Evolutionary conservation across 1,139 yeast species (phyloP), one percentile per base, ranked within the genome.

Genomic region (Saccharomyces hybrid): DNA sequence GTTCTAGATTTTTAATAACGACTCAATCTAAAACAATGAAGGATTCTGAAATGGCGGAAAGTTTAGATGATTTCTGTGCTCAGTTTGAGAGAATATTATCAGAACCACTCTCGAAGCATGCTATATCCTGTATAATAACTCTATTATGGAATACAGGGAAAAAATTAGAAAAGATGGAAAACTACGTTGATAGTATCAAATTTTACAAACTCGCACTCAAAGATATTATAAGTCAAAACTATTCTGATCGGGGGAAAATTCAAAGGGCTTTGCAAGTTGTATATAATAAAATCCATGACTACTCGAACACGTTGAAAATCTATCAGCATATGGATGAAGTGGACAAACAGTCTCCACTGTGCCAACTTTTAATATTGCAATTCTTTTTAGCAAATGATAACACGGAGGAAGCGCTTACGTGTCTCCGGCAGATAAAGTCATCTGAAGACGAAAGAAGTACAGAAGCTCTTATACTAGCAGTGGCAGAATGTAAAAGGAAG

Each of bases 61-160:
- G 58, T 34, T 50, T 65, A 30, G 50, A 50, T 32, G 55, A 56
- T 5, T 61, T 60, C 41, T 52, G 54, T 27, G 41, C 41, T 3
- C 52, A 52, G 23, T 31, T 61, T 2, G 63, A 65, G 48, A 53
- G 51, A 30, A 41, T 52, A 3, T 11, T 65, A 4, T 47, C 52
- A 5, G 38, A 53, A 8, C 48, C 47, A 3, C 50, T 64, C 5
- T 55, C 63, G 5, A 53, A 53, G 46, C 51, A 52, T 11, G 52
- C 62, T 6, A 47, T 56, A 9, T 57, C 66, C 3, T 57, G 63
- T 28, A 53, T 65, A 31, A 58, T 66, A 4, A 63, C 68, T 2
- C 42, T 66, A 34, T 51, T 65, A 14, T 65, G 68, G 67, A 65
- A 65, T 54, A 44, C 56, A 13, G 68, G 65, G 0, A 66, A 65